These are phyloP conservation scores for Neonectria ditissima DNA, from an alignment of 2,329 filamentous ascomycete species.

Conservation along the genomic window DNA sequence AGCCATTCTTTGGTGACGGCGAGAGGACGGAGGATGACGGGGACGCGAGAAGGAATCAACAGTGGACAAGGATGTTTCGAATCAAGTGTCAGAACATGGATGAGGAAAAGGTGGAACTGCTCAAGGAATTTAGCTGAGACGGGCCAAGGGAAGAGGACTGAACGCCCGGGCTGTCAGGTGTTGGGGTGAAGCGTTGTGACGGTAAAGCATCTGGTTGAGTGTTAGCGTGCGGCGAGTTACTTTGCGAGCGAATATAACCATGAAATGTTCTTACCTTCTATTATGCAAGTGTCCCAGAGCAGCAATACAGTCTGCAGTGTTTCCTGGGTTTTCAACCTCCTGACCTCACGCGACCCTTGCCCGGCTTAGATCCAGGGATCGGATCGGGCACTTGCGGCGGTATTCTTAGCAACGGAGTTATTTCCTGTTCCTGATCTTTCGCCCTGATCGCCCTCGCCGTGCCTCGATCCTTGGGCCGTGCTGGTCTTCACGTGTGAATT, in stretches of 20 bases:
- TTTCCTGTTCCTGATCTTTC: slow-evolving; percentile 35
- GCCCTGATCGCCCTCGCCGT: slow-evolving; percentile 14
- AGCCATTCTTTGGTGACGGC: slow-evolving; percentile 83
- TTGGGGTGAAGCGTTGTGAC: slow-evolving; percentile 38
- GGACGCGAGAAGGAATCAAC: slow-evolving; percentile 11
- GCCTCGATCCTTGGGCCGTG: slow-evolving; percentile 36
- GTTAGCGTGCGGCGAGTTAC: slow-evolving; percentile 29
- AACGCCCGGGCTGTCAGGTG: slow-evolving; percentile 15
- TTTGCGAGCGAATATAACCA: slow-evolving; percentile 25
- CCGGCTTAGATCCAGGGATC: slow-evolving; percentile 21
- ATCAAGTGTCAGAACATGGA: slow-evolving; percentile 26
- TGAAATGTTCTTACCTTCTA: slow-evolving; percentile 20
- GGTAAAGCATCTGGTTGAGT: slow-evolving; percentile 38
- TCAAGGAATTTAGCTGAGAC: slow-evolving; percentile 30
- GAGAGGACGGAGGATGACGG: slow-evolving; percentile 69
- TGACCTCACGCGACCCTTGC: slow-evolving; percentile 37
- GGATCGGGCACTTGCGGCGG: slow-evolving; percentile 34
- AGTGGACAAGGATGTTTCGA: slow-evolving; percentile 18
- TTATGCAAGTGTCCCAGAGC: slow-evolving; percentile 10
- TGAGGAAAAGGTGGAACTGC: slow-evolving; percentile 42
- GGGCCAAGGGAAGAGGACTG: slow-evolving; percentile 3
- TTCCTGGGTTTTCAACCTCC: not conserved
- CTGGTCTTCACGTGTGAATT: slow-evolving; percentile 40
- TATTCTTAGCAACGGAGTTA: slow-evolving; percentile 34
- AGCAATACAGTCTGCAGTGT: slow-evolving; percentile 16